Conservation (phyloP, 2,329 filamentous ascomycete species). For the Remersonia thermophila region DNA sequence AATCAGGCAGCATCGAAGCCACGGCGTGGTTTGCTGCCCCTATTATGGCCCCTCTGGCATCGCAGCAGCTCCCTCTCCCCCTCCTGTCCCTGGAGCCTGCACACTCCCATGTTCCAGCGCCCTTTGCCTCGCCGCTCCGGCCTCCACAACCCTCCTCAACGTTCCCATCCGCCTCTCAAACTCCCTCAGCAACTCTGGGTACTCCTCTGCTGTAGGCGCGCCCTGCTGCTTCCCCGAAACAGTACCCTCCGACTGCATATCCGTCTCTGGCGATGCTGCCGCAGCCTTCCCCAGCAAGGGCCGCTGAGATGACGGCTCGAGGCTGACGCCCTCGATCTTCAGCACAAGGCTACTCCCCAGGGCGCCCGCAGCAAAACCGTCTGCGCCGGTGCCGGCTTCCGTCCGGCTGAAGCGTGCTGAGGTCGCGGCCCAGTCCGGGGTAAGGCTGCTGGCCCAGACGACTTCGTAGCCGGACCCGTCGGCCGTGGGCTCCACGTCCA, state of each 20-base stretch:
- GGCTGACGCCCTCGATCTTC: slow-evolving; percentile 42
- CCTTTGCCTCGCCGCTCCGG: slow-evolving; percentile 33
- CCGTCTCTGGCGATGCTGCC: slow-evolving; percentile 8
- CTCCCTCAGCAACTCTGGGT: slow-evolving; percentile 39
- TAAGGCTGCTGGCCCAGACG: slow-evolving; percentile 58
- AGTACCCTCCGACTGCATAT: slow-evolving; percentile 18
- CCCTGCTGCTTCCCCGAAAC: slow-evolving; percentile 22
- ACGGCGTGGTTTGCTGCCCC: too few species aligned
- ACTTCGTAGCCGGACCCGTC: slow-evolving; percentile 40
- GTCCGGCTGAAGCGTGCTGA: slow-evolving; percentile 33
- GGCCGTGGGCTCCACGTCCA: slow-evolving; percentile 38
- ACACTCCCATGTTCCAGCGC: not conserved
- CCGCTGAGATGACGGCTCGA: slow-evolving; percentile 9
- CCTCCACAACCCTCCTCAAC: slow-evolving; percentile 40
- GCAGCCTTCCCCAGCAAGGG: slow-evolving; percentile 3
- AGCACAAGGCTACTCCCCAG: slow-evolving; percentile 38
- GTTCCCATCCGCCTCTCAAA: slow-evolving; percentile 46
- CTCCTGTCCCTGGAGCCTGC: too few species aligned
- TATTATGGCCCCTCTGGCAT: too few species aligned
- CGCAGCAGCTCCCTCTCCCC: too few species aligned
- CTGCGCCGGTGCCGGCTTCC: slow-evolving; percentile 22
- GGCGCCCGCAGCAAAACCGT: slow-evolving; percentile 20
- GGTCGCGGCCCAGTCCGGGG: slow-evolving; percentile 56
- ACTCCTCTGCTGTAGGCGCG: slow-evolving; percentile 30
- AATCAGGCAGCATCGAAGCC: too few species aligned